Base-by-base conservation (phyloP, 2,329 filamentous ascomycete genomes). In the Epichloe gansuensis region DNA sequence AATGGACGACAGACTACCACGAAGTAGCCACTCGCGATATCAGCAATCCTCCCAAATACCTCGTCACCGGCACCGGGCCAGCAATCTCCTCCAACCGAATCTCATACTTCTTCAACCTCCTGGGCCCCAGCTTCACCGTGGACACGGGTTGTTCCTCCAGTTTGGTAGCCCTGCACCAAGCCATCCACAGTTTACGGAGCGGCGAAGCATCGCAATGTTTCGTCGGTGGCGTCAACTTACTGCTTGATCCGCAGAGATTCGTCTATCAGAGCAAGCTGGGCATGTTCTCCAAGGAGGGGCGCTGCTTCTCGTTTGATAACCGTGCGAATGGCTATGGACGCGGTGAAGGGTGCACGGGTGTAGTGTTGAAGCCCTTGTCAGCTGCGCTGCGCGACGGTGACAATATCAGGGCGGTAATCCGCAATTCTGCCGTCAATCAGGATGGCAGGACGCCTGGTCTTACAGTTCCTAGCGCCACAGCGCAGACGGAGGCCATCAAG, bases 61-160 rank as follows among this genome's bases (percentile, higher is more conserved):
- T 31, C 5, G 52, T 46, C 3, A 54, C 54, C 1, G 57, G 55
- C 2, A 51, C 50, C 5, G 42, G 43, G 3, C 17, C 23, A 5
- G n/a, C 34, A 21, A 53, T 56, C 11, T 35, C 57, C 11, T 50
- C 54, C 1, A 58, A 56, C 31, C 47, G 57, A 13, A 43, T 59
- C 5, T 57, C 54, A 1, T 55, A 55, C 35, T 51, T 56, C 12
- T 58, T 53, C 21, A 54, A 58, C 41, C 52, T 49, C 28, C 54
- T 54, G 2, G 59, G 58, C 3, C 54, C 60, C 5, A 57, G 52
- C 42, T 63, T 62, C 57, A 56, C 57, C 9, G 52, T 54, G 4
- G 62, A 65, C 54, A 78, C 76, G 0, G 76, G 71, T 1, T 79
- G 76, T 56, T 77, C 75, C 0, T 67, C 71, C 17, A 72, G 69